Conservation (phyloP, 2,329 filamentous ascomycete genomes). For the Coniochaeta sp. region DNA sequence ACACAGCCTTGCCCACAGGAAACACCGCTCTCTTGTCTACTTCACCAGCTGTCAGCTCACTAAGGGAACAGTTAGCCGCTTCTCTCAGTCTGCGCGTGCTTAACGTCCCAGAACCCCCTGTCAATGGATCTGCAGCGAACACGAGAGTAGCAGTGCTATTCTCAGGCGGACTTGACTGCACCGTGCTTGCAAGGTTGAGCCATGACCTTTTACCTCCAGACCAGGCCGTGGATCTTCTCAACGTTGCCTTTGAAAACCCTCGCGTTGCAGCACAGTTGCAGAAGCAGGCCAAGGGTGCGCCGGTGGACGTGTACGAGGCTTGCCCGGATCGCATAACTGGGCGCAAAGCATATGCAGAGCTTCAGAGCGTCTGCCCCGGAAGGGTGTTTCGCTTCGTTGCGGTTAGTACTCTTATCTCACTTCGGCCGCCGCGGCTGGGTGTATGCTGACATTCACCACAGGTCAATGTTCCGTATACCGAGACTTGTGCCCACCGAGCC, state of each 20-base stretch:
- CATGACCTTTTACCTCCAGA: conserved; percentile 65
- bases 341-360: conserved; percentile 69
- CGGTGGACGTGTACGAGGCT: conserved; percentile 56
- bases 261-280: conserved; percentile 54
- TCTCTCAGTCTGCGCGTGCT: conserved; percentile 59
- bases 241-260: conserved; percentile 96
- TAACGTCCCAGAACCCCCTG: conserved; percentile 51
- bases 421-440: background rate
- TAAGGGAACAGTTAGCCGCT: conserved; percentile 47
- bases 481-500: conserved; percentile 61
- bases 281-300: conserved; percentile 16
- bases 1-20: conserved; percentile 29
- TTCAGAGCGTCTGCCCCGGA: conserved; percentile 58
- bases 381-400: conserved; percentile 78
- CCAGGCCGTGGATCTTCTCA: conserved; percentile 78
- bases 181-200: conserved; percentile 70
- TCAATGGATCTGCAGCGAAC: conserved; percentile 19
- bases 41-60: conserved; percentile 41
- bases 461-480: conserved; percentile 75
- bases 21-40: conserved; percentile 22
- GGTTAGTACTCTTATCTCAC: conserved; percentile 28
- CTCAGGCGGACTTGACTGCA: conserved; percentile 91
- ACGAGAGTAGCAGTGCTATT: conserved; percentile 73
- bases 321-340: conserved; percentile 91
- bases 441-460: conserved; percentile 17